Base-by-base conservation (phyloP, 192 early-diverging fungal genomes). In the Phlyctochytrium bullatum region DNA sequence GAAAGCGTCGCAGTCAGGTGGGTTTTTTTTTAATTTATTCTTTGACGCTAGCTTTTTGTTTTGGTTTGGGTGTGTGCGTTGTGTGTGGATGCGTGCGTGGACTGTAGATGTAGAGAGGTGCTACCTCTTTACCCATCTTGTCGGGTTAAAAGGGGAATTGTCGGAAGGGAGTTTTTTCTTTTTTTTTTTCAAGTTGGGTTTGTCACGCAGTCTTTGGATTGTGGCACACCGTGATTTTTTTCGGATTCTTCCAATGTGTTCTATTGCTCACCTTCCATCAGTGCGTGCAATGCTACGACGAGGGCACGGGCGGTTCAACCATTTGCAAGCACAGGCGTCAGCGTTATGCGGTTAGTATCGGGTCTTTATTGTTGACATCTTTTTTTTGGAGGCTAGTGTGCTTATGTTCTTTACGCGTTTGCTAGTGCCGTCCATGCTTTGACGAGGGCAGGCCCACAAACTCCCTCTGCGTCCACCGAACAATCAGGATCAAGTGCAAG, bases 201-300 rank as follows among this genome's bases (percentile, higher is more conserved):
- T n/a, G n/a, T n/a, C n/a, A n/a, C n/a, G n/a, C n/a, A n/a, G n/a
- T n/a, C n/a, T n/a, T n/a, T n/a, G n/a, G n/a, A n/a, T n/a, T n/a
- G n/a, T n/a, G n/a, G n/a, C n/a, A n/a, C n/a, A n/a, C n/a, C n/a
- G n/a, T n/a, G n/a, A n/a, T n/a, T n/a, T n/a, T 47, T 6, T 47
- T 20, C 40, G 40, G 6, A 20, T 6, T 47, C 57, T 27, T 30
- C 27, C 24, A 4, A 36, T 10, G 14, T 2, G 29, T 63, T 52
- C 61, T 24, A 16, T 63, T 20, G 24, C 69, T 56, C 35, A 23
- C 3, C 23, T 67, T 57, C 20, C 57, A 6, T 56, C 56, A 71
- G 69, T 64, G 69, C 53, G 69, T 71, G 16, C 61, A 62, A 47
- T 71, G 69, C 62, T 64, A 64, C 50, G 62, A 71, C 56, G 69